Evolutionary conservation across 192 early-diverging fungal species (phyloP), one percentile per base, ranked within the genome.

Genomic region (Linnemannia zychae): DNA sequence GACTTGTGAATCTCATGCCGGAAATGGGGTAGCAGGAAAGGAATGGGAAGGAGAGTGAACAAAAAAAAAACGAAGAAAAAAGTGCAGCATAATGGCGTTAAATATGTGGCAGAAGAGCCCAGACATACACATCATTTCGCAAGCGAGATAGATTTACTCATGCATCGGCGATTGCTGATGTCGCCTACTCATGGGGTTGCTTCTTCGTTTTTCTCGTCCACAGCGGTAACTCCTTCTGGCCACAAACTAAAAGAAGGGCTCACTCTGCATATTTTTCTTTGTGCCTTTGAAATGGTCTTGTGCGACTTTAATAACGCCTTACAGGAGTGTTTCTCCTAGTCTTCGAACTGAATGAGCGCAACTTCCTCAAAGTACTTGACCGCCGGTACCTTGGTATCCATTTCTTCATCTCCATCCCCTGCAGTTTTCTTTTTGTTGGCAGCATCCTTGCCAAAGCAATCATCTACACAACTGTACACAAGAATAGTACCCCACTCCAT

Each of bases 401-500:
- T 49, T 22, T 34, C 49, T 5, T 52, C 50, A 36, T 85, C 79
- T 6, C 65, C 74, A 22, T 70, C 71, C 7, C 81, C 72, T 0
- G 20, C 50, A 57, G 57, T 34, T 4, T 12, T 74, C 11, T 63
- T 70, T 53, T 24, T 20, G 47, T 24, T 20, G 47, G 40, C 47
- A 5, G 52, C 48, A 80, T 89, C 79, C 80, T 93, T 92, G 3
- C 78, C 74, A 63, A 85, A 85, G 84, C 97, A 98, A 87, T 98
- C 96, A 37, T 90, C 90, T 44, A 87, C 82, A 81, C 97, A 98
- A 16, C 91, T 91, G 83, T 93, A 98, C 20, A 96, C 89, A 82
- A 98, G 75, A 31, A 97, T 84, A 0, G 97, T 97, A 24, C 97
- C 97, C 90, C 94, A 98, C 74, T 99, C 97, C 91, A 97, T 92